Evolutionary conservation across 805 yeast species (phyloP), one percentile per base, ranked within the genome.

Genomic region (Sugiyamaella valdiviana): DNA sequence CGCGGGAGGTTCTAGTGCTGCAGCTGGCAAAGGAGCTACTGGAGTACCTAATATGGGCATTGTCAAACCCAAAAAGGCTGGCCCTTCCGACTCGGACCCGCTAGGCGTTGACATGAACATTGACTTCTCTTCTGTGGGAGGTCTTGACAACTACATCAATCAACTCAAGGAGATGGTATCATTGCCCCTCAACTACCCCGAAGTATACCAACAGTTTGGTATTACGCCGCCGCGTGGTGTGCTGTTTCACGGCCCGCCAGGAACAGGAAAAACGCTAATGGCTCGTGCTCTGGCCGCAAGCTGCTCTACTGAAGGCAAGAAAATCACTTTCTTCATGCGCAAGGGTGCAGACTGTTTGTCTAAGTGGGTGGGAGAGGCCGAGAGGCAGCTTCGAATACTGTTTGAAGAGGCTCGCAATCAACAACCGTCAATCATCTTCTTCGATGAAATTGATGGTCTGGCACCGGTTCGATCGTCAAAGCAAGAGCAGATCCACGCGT

Each of bases 361-460:
- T 40, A 93, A 93, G 69, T 93, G 99, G 99, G 98, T 93, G 2
- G 99, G 99, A 60, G 99, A 93, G 66, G 98, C 98, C 5, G 99
- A 93, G 67, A 76, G 99, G 56, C 98, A 93, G 64, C 71, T 93
- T 52, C 72, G 99, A 51, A 70, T 91, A 39, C 69, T 93, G 49
- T 93, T 93, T 64, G 98, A 93, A 68, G 98, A 93, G 66, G 99
- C 99, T 1, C 85, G 84, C 58, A 88, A 86, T 55, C 90, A 89
- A 57, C 99, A 93, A 67, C 99, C 99, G 2, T 79, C 95, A 6
- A 91, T 93, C 49, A 93, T 93, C 14, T 93, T 93, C 65, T 93
- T 93, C 62, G 99, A 93, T 70, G 99, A 93, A 71, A 91, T 93
- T 52, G 99, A 93, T 68, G 99, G 99, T 10, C 72, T 93, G 56